These are phyloP conservation scores for Leccinellum luteum DNA, from an alignment of 768 basidiomycete genomes.

Conservation along the genomic window DNA sequence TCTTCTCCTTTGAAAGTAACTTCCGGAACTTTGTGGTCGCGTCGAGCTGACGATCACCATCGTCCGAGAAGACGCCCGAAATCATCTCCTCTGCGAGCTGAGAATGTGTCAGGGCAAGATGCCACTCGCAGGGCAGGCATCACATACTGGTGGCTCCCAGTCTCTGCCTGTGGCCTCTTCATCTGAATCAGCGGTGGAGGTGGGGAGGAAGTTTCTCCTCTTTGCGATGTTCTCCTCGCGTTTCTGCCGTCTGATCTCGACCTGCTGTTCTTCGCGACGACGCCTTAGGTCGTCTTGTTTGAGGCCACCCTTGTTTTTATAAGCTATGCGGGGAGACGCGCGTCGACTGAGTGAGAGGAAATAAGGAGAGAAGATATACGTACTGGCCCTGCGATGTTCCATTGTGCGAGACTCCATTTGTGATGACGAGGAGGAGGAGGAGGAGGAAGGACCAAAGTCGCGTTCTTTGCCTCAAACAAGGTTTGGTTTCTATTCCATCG, in stretches of 20 bases:
- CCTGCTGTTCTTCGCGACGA: conserved; percentile 97
- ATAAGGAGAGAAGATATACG: conserved; percentile 18
- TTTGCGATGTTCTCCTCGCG: conserved; percentile 98
- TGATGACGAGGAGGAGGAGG: not conserved
- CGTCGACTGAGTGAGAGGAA: conserved; percentile 22
- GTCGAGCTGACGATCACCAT: conserved; percentile 89
- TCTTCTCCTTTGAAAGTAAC: conserved; percentile 98
- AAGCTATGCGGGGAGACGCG: conserved; percentile 57
- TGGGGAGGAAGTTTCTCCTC: conserved; percentile 88
- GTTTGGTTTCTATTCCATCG: not conserved
- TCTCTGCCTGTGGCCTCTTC: conserved; percentile 70
- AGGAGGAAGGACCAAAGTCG: conserved; percentile 4
- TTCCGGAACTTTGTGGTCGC: conserved; percentile 99
- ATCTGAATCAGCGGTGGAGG: conserved; percentile 79
- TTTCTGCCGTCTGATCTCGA: conserved; percentile 98
- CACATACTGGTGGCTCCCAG: conserved; percentile 75
- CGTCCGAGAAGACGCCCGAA: conserved; percentile 86
- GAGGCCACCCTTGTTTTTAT: conserved; percentile 87
- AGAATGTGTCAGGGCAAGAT: conserved; percentile 9
- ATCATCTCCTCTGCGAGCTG: conserved; percentile 93
- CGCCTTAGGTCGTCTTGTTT: conserved; percentile 93
- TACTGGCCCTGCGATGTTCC: conserved; percentile 75
- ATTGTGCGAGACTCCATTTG: conserved; percentile 63
- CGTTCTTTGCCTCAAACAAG: conserved; percentile 13
- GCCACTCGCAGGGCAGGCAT: conserved; percentile 10